A percentile compares a stretch with the other conserved stretches of the same genome.
Conservation (phyloP, 2,329 filamentous ascomycete genomes). For the Cladosporium oxysporum region DNA sequence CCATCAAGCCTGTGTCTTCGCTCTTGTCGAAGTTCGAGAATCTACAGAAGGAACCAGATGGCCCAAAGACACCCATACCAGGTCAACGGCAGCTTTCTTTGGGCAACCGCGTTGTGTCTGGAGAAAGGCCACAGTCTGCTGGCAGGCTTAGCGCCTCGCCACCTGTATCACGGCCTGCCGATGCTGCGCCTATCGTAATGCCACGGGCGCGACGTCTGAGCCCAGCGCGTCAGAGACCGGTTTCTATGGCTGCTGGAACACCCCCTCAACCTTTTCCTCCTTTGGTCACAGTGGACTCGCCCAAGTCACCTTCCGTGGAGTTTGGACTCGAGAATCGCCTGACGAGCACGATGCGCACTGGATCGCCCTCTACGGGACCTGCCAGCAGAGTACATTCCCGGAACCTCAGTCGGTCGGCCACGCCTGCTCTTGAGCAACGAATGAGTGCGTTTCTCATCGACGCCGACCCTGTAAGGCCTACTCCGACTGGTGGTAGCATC, state of each 20-base stretch:
- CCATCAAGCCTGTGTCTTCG: slow-evolving; percentile 80
- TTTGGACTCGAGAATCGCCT: slow-evolving; percentile 39
- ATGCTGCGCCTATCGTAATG: slow-evolving; percentile 27
- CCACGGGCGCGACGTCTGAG: slow-evolving; percentile 34
- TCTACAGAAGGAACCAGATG: slow-evolving; percentile 48
- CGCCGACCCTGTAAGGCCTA: slow-evolving; percentile 22
- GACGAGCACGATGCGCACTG: slow-evolving; percentile 16
- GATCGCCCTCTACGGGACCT: slow-evolving; percentile 14
- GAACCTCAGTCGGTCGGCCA: slow-evolving; percentile 43
- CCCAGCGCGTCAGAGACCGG: slow-evolving; percentile 44
- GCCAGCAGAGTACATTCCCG: slow-evolving; percentile 22
- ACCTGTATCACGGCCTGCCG: slow-evolving; percentile 30
- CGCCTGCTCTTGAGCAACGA: slow-evolving; percentile 44
- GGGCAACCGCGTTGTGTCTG: slow-evolving; percentile 8
- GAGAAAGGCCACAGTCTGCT: slow-evolving; percentile 11
- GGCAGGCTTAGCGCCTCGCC: slow-evolving; percentile 30
- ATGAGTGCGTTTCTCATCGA: slow-evolving; percentile 39
- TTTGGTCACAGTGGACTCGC: slow-evolving; percentile 68
- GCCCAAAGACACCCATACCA: slow-evolving; percentile 24
- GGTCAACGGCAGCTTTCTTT: slow-evolving; percentile 24
- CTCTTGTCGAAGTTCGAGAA: slow-evolving; percentile 80
- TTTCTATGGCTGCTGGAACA: slow-evolving; percentile 52
- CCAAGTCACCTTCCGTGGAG: slow-evolving; percentile 61
- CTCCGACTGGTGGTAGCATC: slow-evolving; percentile 20
- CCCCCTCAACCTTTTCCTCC: slow-evolving; percentile 58